Base-by-base conservation (phyloP, 2,329 filamentous ascomycete species). In the Paracamarosporium sp. region DNA sequence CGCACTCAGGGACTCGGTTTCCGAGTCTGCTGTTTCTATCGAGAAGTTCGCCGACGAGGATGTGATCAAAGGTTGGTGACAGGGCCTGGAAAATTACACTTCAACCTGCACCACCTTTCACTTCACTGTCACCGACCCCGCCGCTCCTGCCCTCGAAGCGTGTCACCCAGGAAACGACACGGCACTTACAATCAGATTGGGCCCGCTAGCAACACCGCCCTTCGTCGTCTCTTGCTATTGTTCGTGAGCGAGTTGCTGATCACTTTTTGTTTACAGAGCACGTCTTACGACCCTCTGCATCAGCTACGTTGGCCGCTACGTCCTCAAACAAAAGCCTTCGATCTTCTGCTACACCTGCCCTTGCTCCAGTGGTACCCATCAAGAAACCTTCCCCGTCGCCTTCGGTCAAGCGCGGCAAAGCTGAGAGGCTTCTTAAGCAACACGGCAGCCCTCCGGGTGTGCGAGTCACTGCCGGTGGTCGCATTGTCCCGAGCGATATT, bases 401-500 rank as follows among this genome's bases (percentile, higher is more conserved):
- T 12, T 83, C 81, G 1, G 68, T 83, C 67, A 82, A 82, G 70
- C 77, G 78, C 40, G 79, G 78, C 52, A 82, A 82, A 60, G 80
- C 78, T 12, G 81, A 83, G 64, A 76, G 74, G 40, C 77, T 83
- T 40, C 78, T 83, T 66, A 81, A 82, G 61, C 78, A 81, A 59
- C 81, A 83, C 72, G 81, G 81, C 53, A 83, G 81, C 35, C 81
- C 81, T 33, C 79, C 79, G 22, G 80, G 81, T 56, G 70, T 83
- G 54, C 79, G 81, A 55, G 81, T 83, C 41, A 83, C 81, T 47
- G 81, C 81, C 59, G 81, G 81, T 36, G 81, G 81, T n/a, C 78
- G 81, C 17, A 79, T 83, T 59, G 81, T 83, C n/a, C 81, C 81
- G 13, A 81, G 76, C 50, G 81, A 78, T 57, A 66, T 76, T 48